Evolutionary conservation across 73 alveolate species (phyloP), one percentile per base, ranked within the genome.

Genomic region (Strombidium stylifer): DNA sequence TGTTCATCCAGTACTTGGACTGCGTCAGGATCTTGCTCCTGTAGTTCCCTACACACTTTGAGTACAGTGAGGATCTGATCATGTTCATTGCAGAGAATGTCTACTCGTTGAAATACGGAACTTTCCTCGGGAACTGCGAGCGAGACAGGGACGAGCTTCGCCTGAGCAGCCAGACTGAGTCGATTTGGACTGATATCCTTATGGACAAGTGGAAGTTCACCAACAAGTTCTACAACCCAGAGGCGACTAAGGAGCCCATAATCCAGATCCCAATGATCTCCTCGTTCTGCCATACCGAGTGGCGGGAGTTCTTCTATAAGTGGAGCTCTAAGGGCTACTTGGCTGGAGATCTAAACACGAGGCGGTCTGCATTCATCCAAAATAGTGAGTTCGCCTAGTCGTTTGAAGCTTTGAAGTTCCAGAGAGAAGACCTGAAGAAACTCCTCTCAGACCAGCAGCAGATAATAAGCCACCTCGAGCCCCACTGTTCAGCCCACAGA

Each of bases 1-100:
- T 96, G 11, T 96, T 96, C 68, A 73, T 95, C 19, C 87, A 88
- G 70, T 96, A 87, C 65, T 74, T 96, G 46, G 99, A 96, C 56
- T 93, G 96, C 40, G 92, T 93, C 0, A 82, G 91, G 78, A 86
- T 93, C 61, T 73, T 96, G 20, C 27, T 85, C 45, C 25, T 42
- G 27, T 86, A 93, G 70, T 91, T 88, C 82, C 96, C 97, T 27
- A 72, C 69, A 2, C 77, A 86, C 46, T 96, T 93, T 53, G 96
- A 96, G 76, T 96, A 85, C 70, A 96, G 91, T 65, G 28, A 65
- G 19, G 81, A 82, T 55, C 69, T 94, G 25, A 69, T 96, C 28
- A 41, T 54, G 12, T 92, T 78, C 75, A 60, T 96, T 27, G 98
- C 98, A 0, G 62, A 86, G 18, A 93, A 89, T 49, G 64, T 73